Conservation (phyloP, 2,329 filamentous ascomycete genomes). For the Cercospora citrullina region DNA sequence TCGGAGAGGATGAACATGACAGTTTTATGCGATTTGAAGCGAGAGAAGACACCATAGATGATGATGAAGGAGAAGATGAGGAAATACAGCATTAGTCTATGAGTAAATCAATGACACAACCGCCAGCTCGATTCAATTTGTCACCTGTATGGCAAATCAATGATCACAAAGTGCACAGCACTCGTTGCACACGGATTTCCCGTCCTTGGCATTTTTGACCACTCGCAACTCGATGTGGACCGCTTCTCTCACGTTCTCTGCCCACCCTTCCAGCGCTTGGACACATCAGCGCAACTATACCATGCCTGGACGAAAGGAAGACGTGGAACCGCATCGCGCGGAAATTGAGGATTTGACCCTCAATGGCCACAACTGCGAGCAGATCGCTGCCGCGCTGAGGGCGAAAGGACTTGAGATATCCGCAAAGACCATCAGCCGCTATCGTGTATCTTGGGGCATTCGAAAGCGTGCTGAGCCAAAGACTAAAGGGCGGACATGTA, state of each 20-base stretch:
- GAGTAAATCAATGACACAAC: not conserved
- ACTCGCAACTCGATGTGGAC: not conserved
- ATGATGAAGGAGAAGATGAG: slow-evolving; percentile 15
- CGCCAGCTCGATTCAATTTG: not conserved
- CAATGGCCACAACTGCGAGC: slow-evolving; percentile 30
- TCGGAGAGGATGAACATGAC: slow-evolving; percentile 52
- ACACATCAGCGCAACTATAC: not conserved
- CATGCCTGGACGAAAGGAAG: slow-evolving; percentile 17
- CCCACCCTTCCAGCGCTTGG: not conserved
- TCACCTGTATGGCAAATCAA: not conserved
- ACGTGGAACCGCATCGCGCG: slow-evolving; percentile 22
- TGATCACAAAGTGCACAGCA: not conserved
- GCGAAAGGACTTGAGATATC: slow-evolving; percentile 25
- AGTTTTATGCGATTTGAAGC: slow-evolving; percentile 79
- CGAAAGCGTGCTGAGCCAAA: slow-evolving; percentile 26
- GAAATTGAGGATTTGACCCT: slow-evolving; percentile 28
- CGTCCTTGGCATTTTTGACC: not conserved
- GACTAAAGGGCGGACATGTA: slow-evolving; percentile 22
- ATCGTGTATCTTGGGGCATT: slow-evolving; percentile 31
- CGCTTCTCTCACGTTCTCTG: slow-evolving; percentile 4
- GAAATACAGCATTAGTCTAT: not conserved
- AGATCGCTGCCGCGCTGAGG: slow-evolving; percentile 28
- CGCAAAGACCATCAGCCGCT: slow-evolving; percentile 29
- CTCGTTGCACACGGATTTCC: not conserved
- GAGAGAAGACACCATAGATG: slow-evolving; percentile 24